Evolutionary conservation across 2,329 filamentous ascomycete genomes (phyloP).

Genomic region (Aspergillus piperis): DNA sequence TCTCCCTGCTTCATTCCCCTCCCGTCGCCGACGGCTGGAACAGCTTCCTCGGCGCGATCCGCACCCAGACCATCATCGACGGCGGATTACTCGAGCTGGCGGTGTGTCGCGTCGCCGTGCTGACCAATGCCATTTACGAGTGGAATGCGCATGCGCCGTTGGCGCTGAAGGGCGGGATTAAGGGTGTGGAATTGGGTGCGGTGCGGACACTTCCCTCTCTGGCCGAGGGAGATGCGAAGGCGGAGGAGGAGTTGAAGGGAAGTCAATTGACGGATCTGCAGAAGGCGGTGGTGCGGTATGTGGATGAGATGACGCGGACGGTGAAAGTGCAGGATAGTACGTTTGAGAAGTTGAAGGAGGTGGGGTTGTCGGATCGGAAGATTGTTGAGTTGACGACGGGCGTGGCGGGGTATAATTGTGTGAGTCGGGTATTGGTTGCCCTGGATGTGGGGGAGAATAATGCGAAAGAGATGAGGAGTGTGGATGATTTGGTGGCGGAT

Average conservation of each 20-base stretch:
- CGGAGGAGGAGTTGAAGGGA: conserved; percentile 44
- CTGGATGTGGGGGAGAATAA: conserved; percentile 63
- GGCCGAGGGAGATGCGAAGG: conserved; percentile 23
- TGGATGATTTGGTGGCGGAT: conserved; percentile 63
- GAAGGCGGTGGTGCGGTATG: conserved; percentile 69
- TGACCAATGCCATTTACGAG: conserved; percentile 81
- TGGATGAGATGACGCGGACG: conserved; percentile 79
- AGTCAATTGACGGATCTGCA: conserved; percentile 58
- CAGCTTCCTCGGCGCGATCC: conserved; percentile 57
- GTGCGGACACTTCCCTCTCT: conserved; percentile 57
- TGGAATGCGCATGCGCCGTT: conserved; percentile 79
- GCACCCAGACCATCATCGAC: conserved; percentile 52
- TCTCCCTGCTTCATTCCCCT: conserved; percentile 73
- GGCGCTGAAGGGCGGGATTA: conserved; percentile 42
- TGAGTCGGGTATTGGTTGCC: conserved; percentile 81
- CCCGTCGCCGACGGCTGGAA: conserved; percentile 72
- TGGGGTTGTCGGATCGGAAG: conserved; percentile 68
- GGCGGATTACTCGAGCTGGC: conserved; percentile 68
- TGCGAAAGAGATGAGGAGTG: conserved; percentile 62
- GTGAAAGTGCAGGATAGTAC: conserved; percentile 68
- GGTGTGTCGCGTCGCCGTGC: conserved; percentile 76
- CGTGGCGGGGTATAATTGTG: conserved; percentile 86
- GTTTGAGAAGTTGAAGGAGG: conserved; percentile 61
- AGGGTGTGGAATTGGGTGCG: conserved; percentile 51
- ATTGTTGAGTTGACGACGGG: conserved; percentile 82